Conservation (phyloP, 441 rosid genomes). For the Hura crepitans region DNA sequence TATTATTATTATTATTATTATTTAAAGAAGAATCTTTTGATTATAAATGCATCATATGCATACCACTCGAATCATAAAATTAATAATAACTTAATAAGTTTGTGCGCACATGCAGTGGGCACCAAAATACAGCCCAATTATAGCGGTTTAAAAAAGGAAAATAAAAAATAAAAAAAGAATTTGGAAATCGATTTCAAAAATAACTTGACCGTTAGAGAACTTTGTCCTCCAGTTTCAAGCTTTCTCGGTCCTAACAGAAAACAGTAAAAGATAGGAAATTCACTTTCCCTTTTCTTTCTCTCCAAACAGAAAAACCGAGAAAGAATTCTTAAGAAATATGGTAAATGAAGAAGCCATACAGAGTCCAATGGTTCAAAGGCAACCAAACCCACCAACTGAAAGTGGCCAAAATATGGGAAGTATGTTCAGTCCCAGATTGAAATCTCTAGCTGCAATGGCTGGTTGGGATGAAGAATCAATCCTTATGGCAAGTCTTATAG, state of each 20-base stretch:
- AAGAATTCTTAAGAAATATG: conserved; percentile 29
- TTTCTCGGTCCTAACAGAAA: not conserved
- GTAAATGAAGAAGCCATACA: conserved; percentile 35
- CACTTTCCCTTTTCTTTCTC: conserved; percentile 10
- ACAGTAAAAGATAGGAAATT: conserved; percentile 1
- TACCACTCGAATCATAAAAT: no score
- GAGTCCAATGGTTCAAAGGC: conserved; percentile 28
- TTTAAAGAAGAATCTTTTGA: no score
- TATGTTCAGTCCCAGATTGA: conserved; percentile 80
- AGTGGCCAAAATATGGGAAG: conserved; percentile 28
- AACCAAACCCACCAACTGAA: conserved; percentile 26
- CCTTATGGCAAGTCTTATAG: conserved; percentile 61
- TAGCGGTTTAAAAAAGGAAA: conserved; percentile 33
- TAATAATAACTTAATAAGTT: no score
- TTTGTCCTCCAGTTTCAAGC: not conserved
- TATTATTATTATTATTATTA: no score
- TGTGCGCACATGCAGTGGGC: no score
- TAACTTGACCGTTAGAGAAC: conserved; percentile 51
- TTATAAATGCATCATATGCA: no score
- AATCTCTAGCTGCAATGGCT: conserved; percentile 83
- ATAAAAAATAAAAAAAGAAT: not conserved
- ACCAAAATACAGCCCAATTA: no score
- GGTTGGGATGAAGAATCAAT: conserved; percentile 98
- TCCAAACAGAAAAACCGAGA: conserved; percentile 12
- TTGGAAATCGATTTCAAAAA: conserved; percentile 6